Evolutionary conservation across 2,329 filamentous ascomycete genomes (phyloP), one percentile per base, ranked within the genome.

Genomic region (Amylocarpus encephaloides): DNA sequence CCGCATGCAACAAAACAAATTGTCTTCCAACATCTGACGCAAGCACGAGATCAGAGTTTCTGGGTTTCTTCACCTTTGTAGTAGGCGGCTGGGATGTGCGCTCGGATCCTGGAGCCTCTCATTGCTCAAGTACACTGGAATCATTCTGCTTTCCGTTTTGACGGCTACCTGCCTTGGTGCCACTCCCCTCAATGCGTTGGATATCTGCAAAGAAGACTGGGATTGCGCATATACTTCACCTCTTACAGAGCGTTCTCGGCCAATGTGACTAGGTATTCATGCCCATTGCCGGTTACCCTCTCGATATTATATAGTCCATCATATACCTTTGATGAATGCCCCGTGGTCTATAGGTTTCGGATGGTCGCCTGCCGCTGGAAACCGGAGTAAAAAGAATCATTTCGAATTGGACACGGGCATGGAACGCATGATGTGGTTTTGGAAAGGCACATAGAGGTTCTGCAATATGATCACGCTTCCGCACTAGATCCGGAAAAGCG

Each of bases 301-400:
- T 51, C 38, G 15, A 41, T 42, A 40, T 42, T 43, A 33, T 42
- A 34, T 26, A 50, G 29, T 19, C 11, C n/a, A 35, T 46, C 43
- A 34, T 50, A 51, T 51, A 41, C 43, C 30, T 36, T 16, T 22
- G 19, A 7, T 19, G n/a, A 39, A 29, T 35, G 18, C 40, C 41
- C 32, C 11, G n/a, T 38, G 34, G 41, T 48, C 46, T 54, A 26
- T 26, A 26, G 22, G 22, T 26, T 26, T 26, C 56, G 56, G 56
- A 58, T 56, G 49, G 53, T 56, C 43, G 45, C 48, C 33, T 49
- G 52, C 51, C 51, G 52, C 26, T 35, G 12, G n/a, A 15, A 19
- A 6, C 30, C n/a, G 18, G 35, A 7, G 32, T 26, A 16, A n/a
- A 18, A 5, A 26, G 15, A 19, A 29, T 32, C 50, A 33, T 44